Conservation (phyloP, 2,329 filamentous ascomycete species). For the Mollisiaceae sp. region DNA sequence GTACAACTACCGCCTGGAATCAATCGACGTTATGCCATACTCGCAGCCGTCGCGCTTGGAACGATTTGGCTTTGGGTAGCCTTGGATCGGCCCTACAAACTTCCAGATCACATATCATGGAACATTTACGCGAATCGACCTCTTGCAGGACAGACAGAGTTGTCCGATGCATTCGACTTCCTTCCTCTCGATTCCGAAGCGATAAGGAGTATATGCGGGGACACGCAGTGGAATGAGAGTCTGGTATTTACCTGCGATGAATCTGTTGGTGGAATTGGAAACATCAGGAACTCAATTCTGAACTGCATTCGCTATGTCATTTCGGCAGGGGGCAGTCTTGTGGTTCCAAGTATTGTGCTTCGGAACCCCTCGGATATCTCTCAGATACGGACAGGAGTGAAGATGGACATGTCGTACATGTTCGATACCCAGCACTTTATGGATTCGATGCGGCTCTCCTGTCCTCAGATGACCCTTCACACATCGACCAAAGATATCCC, state of each 20-base stretch:
- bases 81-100: slow-evolving; percentile 26
- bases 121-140: slow-evolving; percentile 29
- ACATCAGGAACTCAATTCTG: slow-evolving; percentile 40
- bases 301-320: slow-evolving; percentile 40
- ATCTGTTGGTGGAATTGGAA: slow-evolving; percentile 38
- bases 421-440: slow-evolving; percentile 38
- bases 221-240: slow-evolving; percentile 36
- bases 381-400: slow-evolving; percentile 26
- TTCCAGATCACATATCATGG: slow-evolving; percentile 27
- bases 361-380: slow-evolving; percentile 31
- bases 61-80: slow-evolving; percentile 31
- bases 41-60: too few relatives aligned
- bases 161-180: slow-evolving; percentile 10
- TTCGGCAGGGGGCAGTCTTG: slow-evolving; percentile 34
- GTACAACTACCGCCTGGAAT: too few relatives aligned
- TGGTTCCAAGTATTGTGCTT: slow-evolving; percentile 31
- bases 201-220: slow-evolving; percentile 31
- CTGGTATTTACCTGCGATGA: slow-evolving; percentile 38
- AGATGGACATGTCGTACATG: slow-evolving; percentile 33
- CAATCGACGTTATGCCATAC: too few relatives aligned
- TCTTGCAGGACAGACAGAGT: slow-evolving; percentile 1
- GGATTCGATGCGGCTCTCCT: slow-evolving; percentile 36
- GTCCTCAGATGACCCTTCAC: too few relatives aligned
- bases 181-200: too few relatives aligned
- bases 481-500: too few relatives aligned